Evolutionary conservation across 2,329 filamentous ascomycete species (phyloP).

Genomic region (Aureobasidium sp.): DNA sequence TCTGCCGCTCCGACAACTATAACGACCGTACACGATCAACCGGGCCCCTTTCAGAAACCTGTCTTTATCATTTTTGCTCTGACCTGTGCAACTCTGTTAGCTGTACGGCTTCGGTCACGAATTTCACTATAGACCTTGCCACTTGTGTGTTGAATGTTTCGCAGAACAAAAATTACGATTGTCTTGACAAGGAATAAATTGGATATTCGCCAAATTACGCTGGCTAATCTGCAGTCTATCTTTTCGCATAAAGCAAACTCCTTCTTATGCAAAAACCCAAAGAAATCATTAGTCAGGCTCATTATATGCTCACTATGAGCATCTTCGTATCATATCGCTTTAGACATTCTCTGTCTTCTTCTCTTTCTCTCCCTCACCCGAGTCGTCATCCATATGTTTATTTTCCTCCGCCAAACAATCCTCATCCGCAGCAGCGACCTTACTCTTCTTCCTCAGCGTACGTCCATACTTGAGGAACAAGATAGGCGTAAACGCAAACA

Average conservation of each 20-base stretch:
- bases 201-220: too few relatives aligned
- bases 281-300: not conserved
- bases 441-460: slow-evolving; percentile 19
- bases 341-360: not conserved
- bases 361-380: slow-evolving; percentile 19
- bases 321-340: too few relatives aligned
- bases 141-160: too few relatives aligned
- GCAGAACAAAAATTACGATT: too few relatives aligned
- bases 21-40: not conserved
- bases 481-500: slow-evolving; percentile 26
- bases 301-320: not conserved
- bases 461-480: slow-evolving; percentile 20
- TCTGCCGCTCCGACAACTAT: not conserved
- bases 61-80: not conserved
- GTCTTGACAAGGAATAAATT: too few relatives aligned
- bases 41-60: not conserved
- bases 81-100: not conserved
- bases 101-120: not conserved
- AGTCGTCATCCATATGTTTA: slow-evolving; percentile 16
- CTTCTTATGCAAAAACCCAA: not conserved
- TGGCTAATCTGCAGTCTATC: not conserved
- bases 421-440: slow-evolving; percentile 15
- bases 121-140: too few relatives aligned
- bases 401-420: slow-evolving; percentile 20
- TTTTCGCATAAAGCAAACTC: not conserved